A percentile compares a stretch with the other conserved stretches of the same genome.
Conservation (phyloP, 148 eudicot species). For the Rheum nobile region DNA sequence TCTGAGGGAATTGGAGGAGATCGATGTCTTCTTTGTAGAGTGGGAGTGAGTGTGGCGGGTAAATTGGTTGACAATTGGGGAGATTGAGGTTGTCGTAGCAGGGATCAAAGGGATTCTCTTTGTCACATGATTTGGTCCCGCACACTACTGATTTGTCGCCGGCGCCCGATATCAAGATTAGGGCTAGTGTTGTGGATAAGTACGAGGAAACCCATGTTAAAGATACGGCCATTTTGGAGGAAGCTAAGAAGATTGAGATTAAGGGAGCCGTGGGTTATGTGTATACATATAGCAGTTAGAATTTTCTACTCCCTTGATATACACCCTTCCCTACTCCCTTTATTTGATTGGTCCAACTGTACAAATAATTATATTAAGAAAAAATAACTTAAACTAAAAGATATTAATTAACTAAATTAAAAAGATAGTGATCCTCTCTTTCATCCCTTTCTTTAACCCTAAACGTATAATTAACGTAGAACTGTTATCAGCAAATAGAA, state of each 20-base stretch:
- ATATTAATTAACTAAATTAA: no score
- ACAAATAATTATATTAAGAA: no score
- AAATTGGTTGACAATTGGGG: conserved; percentile 20
- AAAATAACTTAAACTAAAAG: no score
- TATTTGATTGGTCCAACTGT: no score
- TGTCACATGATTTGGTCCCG: not conserved
- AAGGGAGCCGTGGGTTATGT: not conserved
- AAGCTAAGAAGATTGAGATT: not conserved
- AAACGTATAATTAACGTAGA: no score
- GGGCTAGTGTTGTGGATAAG: not conserved
- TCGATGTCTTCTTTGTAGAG: conserved; percentile 29
- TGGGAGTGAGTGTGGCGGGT: conserved; percentile 27
- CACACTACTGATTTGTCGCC: not conserved
- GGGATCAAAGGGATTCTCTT: not conserved
- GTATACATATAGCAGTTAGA: no score
- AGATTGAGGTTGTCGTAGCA: conserved; percentile 8
- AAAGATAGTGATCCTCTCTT: no score
- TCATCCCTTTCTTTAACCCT: no score
- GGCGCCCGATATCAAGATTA: not conserved
- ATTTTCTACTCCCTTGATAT: no score
- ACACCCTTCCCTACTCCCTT: no score
- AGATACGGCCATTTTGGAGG: not conserved
- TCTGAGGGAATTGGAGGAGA: conserved; percentile 49
- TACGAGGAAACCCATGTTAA: not conserved
- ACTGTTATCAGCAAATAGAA: no score